These are phyloP conservation scores for Fraxinus pennsylvanica DNA, from an alignment of 257 asterid species.

Conservation along the genomic window DNA sequence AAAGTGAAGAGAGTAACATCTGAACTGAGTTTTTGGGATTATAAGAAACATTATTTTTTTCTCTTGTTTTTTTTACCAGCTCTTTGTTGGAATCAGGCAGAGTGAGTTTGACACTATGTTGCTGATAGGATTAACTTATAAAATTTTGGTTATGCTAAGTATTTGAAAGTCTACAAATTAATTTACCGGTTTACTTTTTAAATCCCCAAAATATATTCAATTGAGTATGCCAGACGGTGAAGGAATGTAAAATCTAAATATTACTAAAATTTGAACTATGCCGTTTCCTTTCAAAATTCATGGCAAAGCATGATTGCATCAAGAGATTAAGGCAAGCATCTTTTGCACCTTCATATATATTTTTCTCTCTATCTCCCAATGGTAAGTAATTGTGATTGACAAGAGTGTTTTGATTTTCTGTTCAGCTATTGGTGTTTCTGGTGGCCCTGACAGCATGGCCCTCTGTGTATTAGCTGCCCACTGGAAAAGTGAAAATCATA, in stretches of 20 bases:
- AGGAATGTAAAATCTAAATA: neutral
- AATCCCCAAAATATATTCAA: neutral
- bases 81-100: neutral
- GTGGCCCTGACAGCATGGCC: constrained; percentile 97
- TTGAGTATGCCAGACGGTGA: neutral
- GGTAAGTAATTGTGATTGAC: constrained; percentile 20
- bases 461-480: constrained; percentile 71
- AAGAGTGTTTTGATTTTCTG: constrained; percentile 16
- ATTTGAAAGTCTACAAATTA: neutral
- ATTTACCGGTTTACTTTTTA: neutral
- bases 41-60: neutral
- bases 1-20: neutral
- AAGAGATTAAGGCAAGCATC: neutral
- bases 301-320: neutral
- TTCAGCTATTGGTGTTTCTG: constrained; percentile 91
- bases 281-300: neutral
- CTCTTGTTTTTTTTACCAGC: neutral
- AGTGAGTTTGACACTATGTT: neutral
- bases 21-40: neutral
- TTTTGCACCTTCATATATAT: neutral
- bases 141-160: constrained; percentile 5
- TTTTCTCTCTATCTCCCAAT: neutral
- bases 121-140: neutral
- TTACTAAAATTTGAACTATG: constrained; percentile 9
- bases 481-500: constrained; percentile 62